Percentiles rank a stretch among this genome's conserved stretches.
phyloP scores from a whole-genome alignment of 352 stramenopile genomes.

The Pythium rishiriense region DNA sequence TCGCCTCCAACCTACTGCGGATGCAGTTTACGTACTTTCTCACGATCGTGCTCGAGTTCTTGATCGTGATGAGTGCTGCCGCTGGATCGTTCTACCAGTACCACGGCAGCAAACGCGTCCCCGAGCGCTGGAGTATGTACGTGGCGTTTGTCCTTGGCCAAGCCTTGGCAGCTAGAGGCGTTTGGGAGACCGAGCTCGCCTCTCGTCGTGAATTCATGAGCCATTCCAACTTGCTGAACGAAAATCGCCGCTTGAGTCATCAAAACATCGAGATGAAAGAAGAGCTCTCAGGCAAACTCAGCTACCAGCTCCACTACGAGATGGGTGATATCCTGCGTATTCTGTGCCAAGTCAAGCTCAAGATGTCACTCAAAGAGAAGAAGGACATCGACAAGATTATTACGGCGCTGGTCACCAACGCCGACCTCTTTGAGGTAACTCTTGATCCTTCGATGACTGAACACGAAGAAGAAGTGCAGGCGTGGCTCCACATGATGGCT shows the following conservation, averaged over 20 bases:
- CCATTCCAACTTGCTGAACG: constrained; percentile 51
- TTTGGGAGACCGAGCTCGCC: constrained; percentile 47
- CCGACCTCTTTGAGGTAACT: constrained; percentile 63
- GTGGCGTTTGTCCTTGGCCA: constrained; percentile 39
- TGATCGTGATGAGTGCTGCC: constrained; percentile 32
- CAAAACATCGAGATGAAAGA: constrained; percentile 73
- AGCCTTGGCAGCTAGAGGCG: constrained; percentile 35
- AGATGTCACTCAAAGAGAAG: constrained; percentile 49
- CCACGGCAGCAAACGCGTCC: background rate
- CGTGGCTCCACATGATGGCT: constrained; percentile 75
- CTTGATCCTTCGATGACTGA: constrained; percentile 54
- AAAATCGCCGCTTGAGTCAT: constrained; percentile 60
- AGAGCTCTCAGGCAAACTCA: constrained; percentile 57
- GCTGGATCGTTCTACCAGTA: constrained; percentile 27
- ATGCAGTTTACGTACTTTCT: constrained; percentile 60
- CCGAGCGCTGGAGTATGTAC: constrained; percentile 33
- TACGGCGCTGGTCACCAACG: constrained; percentile 61
- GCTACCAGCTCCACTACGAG: constrained; percentile 71
- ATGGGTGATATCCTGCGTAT: constrained; percentile 76
- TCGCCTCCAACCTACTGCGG: constrained; percentile 45
- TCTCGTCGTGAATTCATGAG: constrained; percentile 53
- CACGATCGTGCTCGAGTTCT: constrained; percentile 41
- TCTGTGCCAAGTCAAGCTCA: constrained; percentile 68
- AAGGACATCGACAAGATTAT: constrained; percentile 72
- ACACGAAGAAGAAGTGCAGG: constrained; percentile 69